Evolutionary conservation across 2,329 filamentous ascomycete species (phyloP).

Genomic region (Bipolaris zeicola): DNA sequence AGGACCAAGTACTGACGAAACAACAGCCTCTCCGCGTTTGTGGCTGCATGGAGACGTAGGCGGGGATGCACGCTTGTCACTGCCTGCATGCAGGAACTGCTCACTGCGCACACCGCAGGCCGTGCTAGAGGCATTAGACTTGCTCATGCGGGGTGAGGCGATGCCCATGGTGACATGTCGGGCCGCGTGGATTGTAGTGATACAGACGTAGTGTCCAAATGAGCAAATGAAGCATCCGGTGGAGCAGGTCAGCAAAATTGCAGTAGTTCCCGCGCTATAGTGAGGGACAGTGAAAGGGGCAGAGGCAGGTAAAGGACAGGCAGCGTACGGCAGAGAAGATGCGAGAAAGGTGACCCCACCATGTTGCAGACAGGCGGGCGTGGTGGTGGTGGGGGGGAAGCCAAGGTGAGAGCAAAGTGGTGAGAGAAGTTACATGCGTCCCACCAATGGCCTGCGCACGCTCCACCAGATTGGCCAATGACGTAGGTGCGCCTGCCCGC

Average conservation of each 20-base stretch:
- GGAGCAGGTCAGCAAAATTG: constrained; percentile 5
- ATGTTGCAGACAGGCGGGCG: neutral
- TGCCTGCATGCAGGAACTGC: constrained; percentile 27
- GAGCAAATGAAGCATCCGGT: neutral
- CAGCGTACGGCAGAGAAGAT: neutral
- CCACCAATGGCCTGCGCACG: constrained; percentile 21
- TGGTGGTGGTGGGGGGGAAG: constrained; percentile 2
- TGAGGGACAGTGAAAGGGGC: neutral
- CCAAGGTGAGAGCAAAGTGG: constrained; percentile 10
- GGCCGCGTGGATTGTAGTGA: constrained; percentile 14
- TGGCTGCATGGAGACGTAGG: constrained; percentile 4
- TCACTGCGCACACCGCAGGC: constrained; percentile 18
- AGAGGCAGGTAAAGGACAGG: neutral
- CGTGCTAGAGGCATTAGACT: constrained; percentile 17
- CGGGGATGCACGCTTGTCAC: constrained; percentile 17
- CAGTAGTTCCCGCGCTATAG: neutral
- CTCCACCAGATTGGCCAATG: constrained; percentile 23
- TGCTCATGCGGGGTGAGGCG: constrained; percentile 6
- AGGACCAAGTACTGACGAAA: neutral
- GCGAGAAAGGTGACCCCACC: constrained; percentile 1
- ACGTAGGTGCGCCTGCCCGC: constrained; percentile 27
- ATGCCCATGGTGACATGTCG: constrained; percentile 15
- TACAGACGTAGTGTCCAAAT: constrained; percentile 1
- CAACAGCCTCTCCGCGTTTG: constrained; percentile 2
- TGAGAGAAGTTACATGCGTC: constrained; percentile 9